Conservation (phyloP, 352 stramenopile genomes). For the Phytophthora sojae region DNA sequence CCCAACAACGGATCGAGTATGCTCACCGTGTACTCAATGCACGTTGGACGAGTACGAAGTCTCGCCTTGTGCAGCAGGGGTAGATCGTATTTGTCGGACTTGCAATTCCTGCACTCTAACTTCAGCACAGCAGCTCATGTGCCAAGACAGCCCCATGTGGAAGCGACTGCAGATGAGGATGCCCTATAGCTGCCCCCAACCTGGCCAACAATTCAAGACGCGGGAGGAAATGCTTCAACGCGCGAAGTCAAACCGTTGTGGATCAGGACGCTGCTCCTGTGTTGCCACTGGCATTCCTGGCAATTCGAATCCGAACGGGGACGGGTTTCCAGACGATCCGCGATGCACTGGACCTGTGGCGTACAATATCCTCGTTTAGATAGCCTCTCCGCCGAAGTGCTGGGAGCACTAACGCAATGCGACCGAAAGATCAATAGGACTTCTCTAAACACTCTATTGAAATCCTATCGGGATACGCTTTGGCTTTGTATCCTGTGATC, state of each 20-base stretch:
- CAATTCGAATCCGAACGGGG: conserved; percentile 78
- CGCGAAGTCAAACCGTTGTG: conserved; percentile 77
- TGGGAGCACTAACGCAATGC: no score
- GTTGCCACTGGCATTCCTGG: conserved; percentile 59
- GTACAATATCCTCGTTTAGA: conserved; percentile 71
- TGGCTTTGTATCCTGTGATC: conserved; percentile 1
- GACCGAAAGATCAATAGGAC: background rate
- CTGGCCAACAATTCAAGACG: conserved; percentile 62
- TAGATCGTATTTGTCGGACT: conserved; percentile 70
- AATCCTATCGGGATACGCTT: background rate
- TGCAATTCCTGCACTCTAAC: conserved; percentile 81
- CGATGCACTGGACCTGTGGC: conserved; percentile 68
- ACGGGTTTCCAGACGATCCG: conserved; percentile 72
- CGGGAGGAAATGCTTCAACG: conserved; percentile 67
- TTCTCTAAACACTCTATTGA: conserved; percentile 7
- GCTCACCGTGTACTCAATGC: conserved; percentile 66
- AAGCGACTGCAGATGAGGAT: conserved; percentile 64
- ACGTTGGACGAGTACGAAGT: conserved; percentile 78
- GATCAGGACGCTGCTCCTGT: conserved; percentile 77
- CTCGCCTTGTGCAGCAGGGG: conserved; percentile 56
- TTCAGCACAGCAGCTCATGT: conserved; percentile 60
- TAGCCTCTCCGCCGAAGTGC: background rate
- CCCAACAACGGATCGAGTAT: conserved; percentile 66
- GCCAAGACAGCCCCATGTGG: conserved; percentile 66
- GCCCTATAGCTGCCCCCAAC: conserved; percentile 73